Conservation (phyloP, 768 basidiomycete species). For the Paxillus ammoniavirescens region DNA sequence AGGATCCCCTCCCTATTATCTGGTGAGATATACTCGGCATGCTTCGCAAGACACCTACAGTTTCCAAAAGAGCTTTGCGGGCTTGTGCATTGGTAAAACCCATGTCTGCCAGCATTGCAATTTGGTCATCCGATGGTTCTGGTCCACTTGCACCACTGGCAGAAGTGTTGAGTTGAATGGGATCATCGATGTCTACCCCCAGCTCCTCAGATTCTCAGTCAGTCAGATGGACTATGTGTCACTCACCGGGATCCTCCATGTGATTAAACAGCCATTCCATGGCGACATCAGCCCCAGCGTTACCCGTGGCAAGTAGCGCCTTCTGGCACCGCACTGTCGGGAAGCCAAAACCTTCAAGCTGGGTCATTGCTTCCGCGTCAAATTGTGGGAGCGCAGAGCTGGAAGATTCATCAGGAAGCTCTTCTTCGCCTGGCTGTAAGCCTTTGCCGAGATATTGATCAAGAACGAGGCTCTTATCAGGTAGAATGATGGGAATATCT, state of each 20-base stretch:
- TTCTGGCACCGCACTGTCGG: slow-evolving; percentile 82
- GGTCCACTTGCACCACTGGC: slow-evolving; percentile 27
- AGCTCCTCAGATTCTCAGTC: background rate
- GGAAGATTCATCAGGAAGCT: slow-evolving; percentile 56
- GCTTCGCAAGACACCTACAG: slow-evolving; percentile 47
- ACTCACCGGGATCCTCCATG: slow-evolving; percentile 88
- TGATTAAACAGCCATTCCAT: slow-evolving; percentile 97
- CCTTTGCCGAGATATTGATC: slow-evolving; percentile 68
- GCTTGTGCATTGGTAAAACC: slow-evolving; percentile 87
- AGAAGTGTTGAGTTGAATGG: slow-evolving; percentile 44
- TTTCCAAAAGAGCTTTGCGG: slow-evolving; percentile 81
- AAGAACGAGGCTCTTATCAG: slow-evolving; percentile 59
- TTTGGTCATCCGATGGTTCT: slow-evolving; percentile 69
- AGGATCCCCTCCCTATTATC: slow-evolving; percentile 57
- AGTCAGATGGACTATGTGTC: background rate
- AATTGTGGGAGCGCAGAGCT: slow-evolving; percentile 57
- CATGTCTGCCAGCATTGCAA: slow-evolving; percentile 82
- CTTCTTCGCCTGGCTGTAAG: slow-evolving; percentile 64
- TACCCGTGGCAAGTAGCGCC: slow-evolving; percentile 86
- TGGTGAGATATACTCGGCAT: background rate
- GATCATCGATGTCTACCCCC: slow-evolving; percentile 80
- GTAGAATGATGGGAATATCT: slow-evolving; percentile 87
- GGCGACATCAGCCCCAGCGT: slow-evolving; percentile 69
- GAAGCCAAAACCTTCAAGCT: slow-evolving; percentile 91
- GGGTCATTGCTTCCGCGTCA: slow-evolving; percentile 68